Evolutionary conservation across 805 yeast genomes (phyloP).

Genomic region (Cyberlindnera euphorbiae): DNA sequence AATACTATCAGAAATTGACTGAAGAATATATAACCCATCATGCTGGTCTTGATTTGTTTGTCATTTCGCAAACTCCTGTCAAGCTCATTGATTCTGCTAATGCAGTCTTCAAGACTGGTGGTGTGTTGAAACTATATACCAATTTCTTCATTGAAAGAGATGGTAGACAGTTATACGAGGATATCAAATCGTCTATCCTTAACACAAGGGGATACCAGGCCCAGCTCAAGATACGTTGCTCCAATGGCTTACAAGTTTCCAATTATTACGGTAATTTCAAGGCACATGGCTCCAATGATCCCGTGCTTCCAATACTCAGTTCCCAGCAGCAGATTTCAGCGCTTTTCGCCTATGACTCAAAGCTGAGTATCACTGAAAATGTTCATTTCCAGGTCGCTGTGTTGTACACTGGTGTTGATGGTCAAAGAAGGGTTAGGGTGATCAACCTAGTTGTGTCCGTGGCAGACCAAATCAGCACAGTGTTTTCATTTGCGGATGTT

Average conservation of each 20-base stretch:
- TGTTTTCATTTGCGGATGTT: constrained; percentile 77
- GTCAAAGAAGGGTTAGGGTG: constrained; percentile 81
- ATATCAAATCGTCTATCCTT: constrained; percentile 47
- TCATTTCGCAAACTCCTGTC: constrained; percentile 57
- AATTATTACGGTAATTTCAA: constrained; percentile 63
- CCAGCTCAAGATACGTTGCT: constrained; percentile 78
- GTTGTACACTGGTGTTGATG: constrained; percentile 73
- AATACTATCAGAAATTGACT: constrained; percentile 57
- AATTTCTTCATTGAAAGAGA: constrained; percentile 66
- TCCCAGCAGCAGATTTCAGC: constrained; percentile 65
- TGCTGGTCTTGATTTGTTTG: constrained; percentile 74
- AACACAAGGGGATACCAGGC: constrained; percentile 70
- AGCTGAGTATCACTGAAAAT: constrained; percentile 62
- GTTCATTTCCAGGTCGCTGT: constrained; percentile 90
- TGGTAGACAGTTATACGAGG: constrained; percentile 58
- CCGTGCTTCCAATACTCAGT: constrained; percentile 61
- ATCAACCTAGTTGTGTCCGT: constrained; percentile 79
- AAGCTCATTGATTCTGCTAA: constrained; percentile 73
- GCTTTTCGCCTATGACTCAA: constrained; percentile 72
- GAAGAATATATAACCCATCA: constrained; percentile 50
- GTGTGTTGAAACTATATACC: constrained; percentile 58
- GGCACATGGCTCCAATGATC: constrained; percentile 45
- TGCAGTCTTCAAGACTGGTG: constrained; percentile 66
- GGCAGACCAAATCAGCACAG: constrained; percentile 64
- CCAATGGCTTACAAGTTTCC: constrained; percentile 78